A percentile compares a stretch with the other conserved stretches of the same genome.
Conservation (phyloP, 1,284 basidiomycete genomes). For the Ustilago lituana region DNA sequence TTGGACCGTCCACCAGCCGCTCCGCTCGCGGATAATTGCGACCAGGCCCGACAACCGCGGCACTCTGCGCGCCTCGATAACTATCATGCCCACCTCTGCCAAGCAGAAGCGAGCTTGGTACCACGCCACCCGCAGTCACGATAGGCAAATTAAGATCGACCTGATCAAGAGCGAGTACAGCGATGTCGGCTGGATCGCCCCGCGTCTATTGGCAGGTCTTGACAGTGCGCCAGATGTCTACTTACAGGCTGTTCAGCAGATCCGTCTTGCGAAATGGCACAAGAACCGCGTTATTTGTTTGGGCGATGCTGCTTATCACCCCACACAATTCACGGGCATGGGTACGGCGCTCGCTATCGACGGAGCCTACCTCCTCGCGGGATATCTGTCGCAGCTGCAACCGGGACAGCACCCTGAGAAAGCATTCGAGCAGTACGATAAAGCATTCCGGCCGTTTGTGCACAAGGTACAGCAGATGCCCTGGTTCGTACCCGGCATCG, state of each 20-base stretch:
- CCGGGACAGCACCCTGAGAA: conserved; percentile 10
- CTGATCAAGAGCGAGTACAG: conserved; percentile 26
- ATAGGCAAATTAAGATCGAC: conserved; percentile 21
- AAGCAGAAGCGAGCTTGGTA: conserved; percentile 19
- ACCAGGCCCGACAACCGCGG: conserved; percentile 49
- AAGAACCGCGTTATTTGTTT: conserved; percentile 41
- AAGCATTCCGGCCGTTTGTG: conserved; percentile 35
- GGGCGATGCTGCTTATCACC: conserved; percentile 51
- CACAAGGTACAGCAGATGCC: conserved; percentile 38
- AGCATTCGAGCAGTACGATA: conserved; percentile 40
- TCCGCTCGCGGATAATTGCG: conserved; percentile 6
- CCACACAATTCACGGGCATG: conserved; percentile 51
- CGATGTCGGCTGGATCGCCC: conserved; percentile 30
- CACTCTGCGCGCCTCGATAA: conserved; percentile 19
- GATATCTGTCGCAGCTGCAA: conserved; percentile 33
- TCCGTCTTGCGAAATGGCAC: conserved; percentile 43
- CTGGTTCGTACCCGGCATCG: conserved; percentile 27
- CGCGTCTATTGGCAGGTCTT: conserved; percentile 29
- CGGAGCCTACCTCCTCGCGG: conserved; percentile 48
- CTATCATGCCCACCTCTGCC: conserved; percentile 18
- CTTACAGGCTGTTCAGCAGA: conserved; percentile 44
- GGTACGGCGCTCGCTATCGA: conserved; percentile 47
- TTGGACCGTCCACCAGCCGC: conserved; percentile 29
- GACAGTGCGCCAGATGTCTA: conserved; percentile 39
- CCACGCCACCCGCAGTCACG: conserved; percentile 11